Evolutionary conservation across 176 grass and related monocot species (phyloP), one percentile per base, ranked within the genome.

Genomic region (Lolium multiflorum): DNA sequence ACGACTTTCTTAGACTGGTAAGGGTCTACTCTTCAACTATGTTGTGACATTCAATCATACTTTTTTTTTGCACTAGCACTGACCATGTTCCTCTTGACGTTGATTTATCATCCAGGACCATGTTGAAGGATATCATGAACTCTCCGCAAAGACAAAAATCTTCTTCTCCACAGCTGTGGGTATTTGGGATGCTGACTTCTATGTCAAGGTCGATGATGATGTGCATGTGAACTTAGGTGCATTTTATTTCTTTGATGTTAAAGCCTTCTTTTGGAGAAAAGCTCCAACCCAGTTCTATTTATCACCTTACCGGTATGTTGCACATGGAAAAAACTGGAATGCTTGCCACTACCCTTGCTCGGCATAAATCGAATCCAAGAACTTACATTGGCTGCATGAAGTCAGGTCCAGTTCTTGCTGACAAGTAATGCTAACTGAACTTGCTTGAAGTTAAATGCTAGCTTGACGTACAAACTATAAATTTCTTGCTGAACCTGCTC

Each of bases 321-420:
- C 51, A 81, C 83, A 57, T 80, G n/a, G 57, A 25, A 46, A 84
- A 88, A 79, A 71, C 76, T 95, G 95, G 95, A 77, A 95, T 93
- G 95, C 93, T 98, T 61, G 90, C 94, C 66, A 94, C 90, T 81
- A 98, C 97, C 74, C 92, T 98, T 75, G 76, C 82, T 20, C 89
- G 97, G 46, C 92, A 96, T 78, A 96, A 84, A 94, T 86, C 93
- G 25, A 94, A 98, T 88, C 97, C 94, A 35, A 94, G 97, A 90
- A 96, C 97, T 14, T 98, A 98, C 28, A 96, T 98, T 37, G 97
- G 97, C 44, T 98, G 97, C 84, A 98, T 98, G 97, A 98, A 98
- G 79, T 98, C 97, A 25, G 97, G 97, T 57, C 97, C 90, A 82
- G 97, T 99, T 88, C 97, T 99, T 16, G 91, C 90, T 46, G 90